Evolutionary conservation across 345 rosid genomes (phyloP).

Genomic region (Clausena lansium): DNA sequence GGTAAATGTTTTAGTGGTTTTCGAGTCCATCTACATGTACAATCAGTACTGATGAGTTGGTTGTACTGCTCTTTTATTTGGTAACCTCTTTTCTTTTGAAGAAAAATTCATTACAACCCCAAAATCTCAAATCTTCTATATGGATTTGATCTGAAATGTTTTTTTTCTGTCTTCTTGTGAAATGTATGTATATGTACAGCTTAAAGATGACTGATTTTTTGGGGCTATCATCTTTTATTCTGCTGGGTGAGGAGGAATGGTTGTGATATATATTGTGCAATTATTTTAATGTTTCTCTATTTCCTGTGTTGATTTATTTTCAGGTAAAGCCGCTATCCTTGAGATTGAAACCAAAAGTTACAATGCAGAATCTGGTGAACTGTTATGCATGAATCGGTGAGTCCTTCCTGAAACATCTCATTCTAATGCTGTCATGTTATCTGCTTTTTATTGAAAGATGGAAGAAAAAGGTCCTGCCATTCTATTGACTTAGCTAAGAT

Average conservation of each 20-base stretch:
- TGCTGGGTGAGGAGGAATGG: neutral
- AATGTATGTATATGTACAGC: neutral
- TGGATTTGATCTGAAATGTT: neutral
- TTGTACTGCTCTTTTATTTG: neutral
- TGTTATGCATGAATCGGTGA: constrained; percentile 79
- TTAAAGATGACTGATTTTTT: neutral
- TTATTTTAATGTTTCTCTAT: constrained; percentile 5
- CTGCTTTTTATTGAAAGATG: neutral
- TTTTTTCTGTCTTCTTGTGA: constrained; percentile 4
- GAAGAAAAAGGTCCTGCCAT: neutral
- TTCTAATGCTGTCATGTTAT: neutral
- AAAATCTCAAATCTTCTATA: neutral
- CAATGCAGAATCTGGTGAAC: constrained; percentile 63
- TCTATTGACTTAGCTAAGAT: constrained; percentile 11
- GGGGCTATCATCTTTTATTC: neutral
- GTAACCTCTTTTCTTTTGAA: neutral
- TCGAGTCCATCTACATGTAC: neutral
- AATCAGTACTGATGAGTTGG: neutral
- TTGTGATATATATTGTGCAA: neutral
- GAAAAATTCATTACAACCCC: neutral
- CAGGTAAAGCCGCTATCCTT: constrained; percentile 89
- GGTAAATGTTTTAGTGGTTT: neutral
- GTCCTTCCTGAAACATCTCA: constrained; percentile 18
- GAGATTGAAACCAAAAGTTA: constrained; percentile 79
- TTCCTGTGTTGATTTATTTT: constrained; percentile 8